Conservation (phyloP, 106 monocot species). For the Dendrobium catenatum region DNA sequence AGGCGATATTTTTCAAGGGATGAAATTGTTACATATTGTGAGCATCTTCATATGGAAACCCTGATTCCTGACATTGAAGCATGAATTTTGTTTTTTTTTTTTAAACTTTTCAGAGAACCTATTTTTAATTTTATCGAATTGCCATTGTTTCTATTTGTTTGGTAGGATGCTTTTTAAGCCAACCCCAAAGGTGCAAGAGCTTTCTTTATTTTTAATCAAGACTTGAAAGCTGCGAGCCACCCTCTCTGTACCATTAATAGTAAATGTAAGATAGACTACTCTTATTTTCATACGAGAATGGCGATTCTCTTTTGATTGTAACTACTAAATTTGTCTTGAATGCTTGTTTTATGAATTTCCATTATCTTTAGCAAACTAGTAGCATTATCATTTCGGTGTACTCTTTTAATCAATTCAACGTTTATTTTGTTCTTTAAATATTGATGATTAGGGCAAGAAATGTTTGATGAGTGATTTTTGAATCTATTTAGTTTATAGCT, state of each 20-base stretch:
- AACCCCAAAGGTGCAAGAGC: too few species aligned
- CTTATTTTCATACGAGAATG: background rate
- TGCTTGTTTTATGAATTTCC: background rate
- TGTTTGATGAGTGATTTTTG: background rate
- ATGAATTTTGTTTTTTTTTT: background rate
- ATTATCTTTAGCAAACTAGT: background rate
- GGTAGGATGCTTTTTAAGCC: too few species aligned
- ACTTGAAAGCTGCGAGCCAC: background rate
- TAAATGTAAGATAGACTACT: background rate
- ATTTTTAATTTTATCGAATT: too few species aligned
- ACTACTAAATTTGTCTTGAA: background rate
- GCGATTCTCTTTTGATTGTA: background rate
- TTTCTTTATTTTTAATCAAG: background rate
- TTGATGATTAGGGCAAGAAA: background rate
- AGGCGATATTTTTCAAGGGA: background rate
- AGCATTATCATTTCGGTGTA: background rate
- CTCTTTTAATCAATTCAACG: background rate
- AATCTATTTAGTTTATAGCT: background rate
- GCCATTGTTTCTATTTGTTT: too few species aligned
- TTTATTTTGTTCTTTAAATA: background rate
- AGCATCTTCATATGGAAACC: background rate
- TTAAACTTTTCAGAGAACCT: background rate
- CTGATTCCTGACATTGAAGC: too few species aligned
- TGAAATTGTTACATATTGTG: background rate
- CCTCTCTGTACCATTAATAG: background rate